phyloP scores from a whole-genome alignment of 1,284 basidiomycete genomes.

The Fomes fomentarius region DNA sequence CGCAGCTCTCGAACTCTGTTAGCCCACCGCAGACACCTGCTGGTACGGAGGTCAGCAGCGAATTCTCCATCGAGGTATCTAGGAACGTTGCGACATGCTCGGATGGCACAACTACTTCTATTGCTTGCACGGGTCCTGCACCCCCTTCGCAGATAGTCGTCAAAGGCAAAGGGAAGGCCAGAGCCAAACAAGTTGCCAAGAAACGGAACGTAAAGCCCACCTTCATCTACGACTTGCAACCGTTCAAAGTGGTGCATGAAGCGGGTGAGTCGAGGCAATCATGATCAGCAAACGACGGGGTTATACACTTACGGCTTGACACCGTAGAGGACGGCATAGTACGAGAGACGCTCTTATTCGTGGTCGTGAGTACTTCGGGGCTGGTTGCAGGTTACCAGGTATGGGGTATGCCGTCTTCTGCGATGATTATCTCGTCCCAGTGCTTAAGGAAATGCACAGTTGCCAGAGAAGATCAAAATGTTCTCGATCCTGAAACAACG shows the following conservation, averaged over 20 bases:
- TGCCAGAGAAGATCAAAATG: conserved; percentile 34
- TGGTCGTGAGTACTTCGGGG: conserved; percentile 70
- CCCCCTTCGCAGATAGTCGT: not conserved
- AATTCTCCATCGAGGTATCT: not conserved
- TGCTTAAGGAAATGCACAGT: conserved; percentile 25
- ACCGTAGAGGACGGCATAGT: conserved; percentile 1
- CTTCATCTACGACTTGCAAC: conserved; percentile 42
- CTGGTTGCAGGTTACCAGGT: conserved; percentile 67
- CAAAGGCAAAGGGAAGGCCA: not conserved
- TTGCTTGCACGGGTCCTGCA: not conserved
- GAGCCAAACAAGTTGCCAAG: not conserved
- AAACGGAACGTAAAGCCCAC: not conserved
- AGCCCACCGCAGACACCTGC: not conserved
- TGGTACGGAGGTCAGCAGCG: not conserved
- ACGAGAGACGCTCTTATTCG: conserved; percentile 64
- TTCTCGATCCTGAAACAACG: conserved; percentile 32
- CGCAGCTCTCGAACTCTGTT: not conserved
- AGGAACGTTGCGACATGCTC: too few relatives aligned
- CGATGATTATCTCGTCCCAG: too few relatives aligned
- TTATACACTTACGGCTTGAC: not conserved
- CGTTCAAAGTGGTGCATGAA: conserved; percentile 49
- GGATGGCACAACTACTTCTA: too few relatives aligned
- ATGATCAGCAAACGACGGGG: too few relatives aligned
- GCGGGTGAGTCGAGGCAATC: conserved; percentile 9
- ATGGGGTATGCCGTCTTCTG: too few relatives aligned